A percentile compares a stretch with the other conserved stretches of the same genome.
Evolutionary conservation across 495 filamentous ascomycete species (phyloP).

Genomic region (Cercophora scortea): DNA sequence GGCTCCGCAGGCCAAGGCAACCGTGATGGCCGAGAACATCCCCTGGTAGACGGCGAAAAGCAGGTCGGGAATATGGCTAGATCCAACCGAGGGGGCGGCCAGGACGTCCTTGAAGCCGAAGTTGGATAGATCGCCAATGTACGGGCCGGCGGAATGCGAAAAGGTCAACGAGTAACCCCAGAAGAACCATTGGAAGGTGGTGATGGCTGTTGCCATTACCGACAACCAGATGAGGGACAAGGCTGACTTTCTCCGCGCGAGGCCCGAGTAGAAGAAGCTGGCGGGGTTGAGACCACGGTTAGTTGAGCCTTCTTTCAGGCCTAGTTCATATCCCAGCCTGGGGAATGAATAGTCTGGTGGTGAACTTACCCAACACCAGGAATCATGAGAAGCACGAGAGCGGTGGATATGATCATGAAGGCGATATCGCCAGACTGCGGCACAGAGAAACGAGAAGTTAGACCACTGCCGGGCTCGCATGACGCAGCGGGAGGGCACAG

Average conservation of each 20-base stretch:
- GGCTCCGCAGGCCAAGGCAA: constrained; percentile 83
- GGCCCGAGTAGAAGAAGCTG: constrained; percentile 93
- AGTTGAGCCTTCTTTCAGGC: neutral
- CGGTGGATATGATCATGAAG: constrained; percentile 81
- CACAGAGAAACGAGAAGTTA: neutral
- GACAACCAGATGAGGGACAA: constrained; percentile 93
- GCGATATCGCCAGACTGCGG: constrained; percentile 77
- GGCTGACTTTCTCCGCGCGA: constrained; percentile 88
- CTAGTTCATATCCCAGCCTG: neutral
- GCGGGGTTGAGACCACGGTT: too few species aligned
- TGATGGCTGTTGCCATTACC: constrained; percentile 82
- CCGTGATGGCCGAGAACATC: constrained; percentile 94
- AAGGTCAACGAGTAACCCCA: constrained; percentile 94
- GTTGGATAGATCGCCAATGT: constrained; percentile 76
- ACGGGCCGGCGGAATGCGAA: constrained; percentile 75
- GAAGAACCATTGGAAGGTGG: constrained; percentile 97
- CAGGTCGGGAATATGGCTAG: constrained; percentile 71
- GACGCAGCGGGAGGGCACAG: neutral
- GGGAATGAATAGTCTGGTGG: constrained; percentile 6
- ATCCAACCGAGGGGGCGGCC: constrained; percentile 68
- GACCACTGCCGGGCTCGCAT: neutral
- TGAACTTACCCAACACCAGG: constrained; percentile 66
- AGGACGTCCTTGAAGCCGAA: constrained; percentile 79
- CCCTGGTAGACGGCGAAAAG: constrained; percentile 92
- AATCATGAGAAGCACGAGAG: constrained; percentile 93